These are phyloP conservation scores for Termitomyces sp. DNA, from an alignment of 768 basidiomycete genomes.

Conservation along the genomic window DNA sequence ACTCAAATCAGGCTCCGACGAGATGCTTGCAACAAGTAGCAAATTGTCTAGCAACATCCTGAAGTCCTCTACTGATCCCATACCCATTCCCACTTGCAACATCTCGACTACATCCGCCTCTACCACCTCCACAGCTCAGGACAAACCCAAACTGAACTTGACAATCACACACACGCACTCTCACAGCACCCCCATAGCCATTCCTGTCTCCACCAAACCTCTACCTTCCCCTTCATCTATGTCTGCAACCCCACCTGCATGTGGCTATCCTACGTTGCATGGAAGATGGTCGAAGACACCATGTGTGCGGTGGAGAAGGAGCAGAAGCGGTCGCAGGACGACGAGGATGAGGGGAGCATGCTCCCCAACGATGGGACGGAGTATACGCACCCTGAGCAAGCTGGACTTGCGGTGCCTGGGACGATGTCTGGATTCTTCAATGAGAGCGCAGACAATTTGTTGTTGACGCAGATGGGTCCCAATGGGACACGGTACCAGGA, in stretches of 20 bases:
- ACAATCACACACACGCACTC: too few relatives aligned
- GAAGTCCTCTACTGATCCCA: too few relatives aligned
- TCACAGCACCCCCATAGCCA: too few relatives aligned
- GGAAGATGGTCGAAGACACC: conserved; percentile 82
- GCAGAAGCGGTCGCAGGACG: conserved; percentile 27
- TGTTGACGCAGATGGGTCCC: conserved; percentile 43
- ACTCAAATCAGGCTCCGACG: too few relatives aligned
- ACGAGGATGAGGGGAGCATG: conserved; percentile 53
- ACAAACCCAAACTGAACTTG: too few relatives aligned
- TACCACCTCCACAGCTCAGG: too few relatives aligned
- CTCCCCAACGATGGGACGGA: conserved; percentile 63
- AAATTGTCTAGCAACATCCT: too few relatives aligned
- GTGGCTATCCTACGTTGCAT: conserved; percentile 72
- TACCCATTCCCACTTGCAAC: too few relatives aligned
- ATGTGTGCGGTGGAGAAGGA: conserved; percentile 66
- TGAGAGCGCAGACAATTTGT: conserved; percentile 66
- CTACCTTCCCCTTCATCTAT: too few relatives aligned
- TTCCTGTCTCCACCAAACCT: too few relatives aligned
- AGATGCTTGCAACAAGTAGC: too few relatives aligned
- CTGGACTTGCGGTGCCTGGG: conserved; percentile 23
- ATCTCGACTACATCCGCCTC: too few relatives aligned
- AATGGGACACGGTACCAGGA: conserved; percentile 70
- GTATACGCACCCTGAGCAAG: conserved; percentile 51
- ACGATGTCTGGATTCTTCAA: conserved; percentile 27
- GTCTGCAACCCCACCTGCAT: conserved; percentile 28